Conservation (phyloP, 306 rosid genomes). For the Ormosia semicastrata region DNA sequence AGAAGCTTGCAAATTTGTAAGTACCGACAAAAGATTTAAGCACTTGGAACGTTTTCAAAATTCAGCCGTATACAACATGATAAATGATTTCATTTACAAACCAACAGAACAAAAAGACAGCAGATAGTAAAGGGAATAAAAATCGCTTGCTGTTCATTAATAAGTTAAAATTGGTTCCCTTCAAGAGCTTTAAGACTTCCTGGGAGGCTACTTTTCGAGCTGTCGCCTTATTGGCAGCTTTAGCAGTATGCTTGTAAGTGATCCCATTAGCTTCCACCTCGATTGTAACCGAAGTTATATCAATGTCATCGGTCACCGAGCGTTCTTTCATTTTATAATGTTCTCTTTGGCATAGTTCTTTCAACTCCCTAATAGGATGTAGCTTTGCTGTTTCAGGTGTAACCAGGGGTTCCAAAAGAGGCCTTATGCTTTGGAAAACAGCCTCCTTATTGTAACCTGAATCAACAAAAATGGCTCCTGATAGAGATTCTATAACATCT, state of each 20-base stretch:
- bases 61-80: neutral
- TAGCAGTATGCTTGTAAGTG: slow-evolving; percentile 2
- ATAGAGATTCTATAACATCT: slow-evolving; percentile 72
- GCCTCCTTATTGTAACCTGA: slow-evolving; percentile 51
- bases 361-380: slow-evolving; percentile 55
- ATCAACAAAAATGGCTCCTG: slow-evolving; percentile 71
- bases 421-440: slow-evolving; percentile 52
- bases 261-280: slow-evolving; percentile 48
- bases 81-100: neutral
- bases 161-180: slow-evolving; percentile 20
- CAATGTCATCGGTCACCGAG: neutral
- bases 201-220: slow-evolving; percentile 49
- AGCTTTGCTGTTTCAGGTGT: slow-evolving; percentile 52
- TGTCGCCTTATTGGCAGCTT: slow-evolving; percentile 4
- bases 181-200: slow-evolving; percentile 41
- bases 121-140: neutral
- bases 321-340: slow-evolving; percentile 1
- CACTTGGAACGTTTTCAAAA: neutral
- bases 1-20: neutral
- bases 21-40: neutral
- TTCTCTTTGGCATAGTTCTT: slow-evolving; percentile 44
- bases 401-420: slow-evolving; percentile 62
- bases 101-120: slow-evolving; percentile 1
- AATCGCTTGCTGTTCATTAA: neutral
- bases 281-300: slow-evolving; percentile 27